A percentile compares a stretch with the other conserved stretches of the same genome.
These are phyloP conservation scores for Starmera amethionina DNA, from an alignment of 805 yeast species.

Conservation along the genomic window DNA sequence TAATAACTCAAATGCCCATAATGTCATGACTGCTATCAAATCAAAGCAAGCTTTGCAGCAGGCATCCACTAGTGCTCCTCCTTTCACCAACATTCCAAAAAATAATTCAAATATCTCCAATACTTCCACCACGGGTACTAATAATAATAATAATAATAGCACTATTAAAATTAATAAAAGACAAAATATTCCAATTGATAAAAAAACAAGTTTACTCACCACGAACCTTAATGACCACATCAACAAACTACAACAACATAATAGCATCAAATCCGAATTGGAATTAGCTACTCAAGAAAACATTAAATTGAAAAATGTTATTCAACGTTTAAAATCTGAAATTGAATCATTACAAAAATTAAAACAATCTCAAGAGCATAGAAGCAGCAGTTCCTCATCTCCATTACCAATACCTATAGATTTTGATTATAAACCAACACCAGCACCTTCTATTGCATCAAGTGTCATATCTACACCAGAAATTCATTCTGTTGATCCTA, in stretches of 20 bases:
- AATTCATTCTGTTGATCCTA: too few species aligned
- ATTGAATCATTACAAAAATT: slow-evolving; percentile 19
- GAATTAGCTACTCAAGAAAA: slow-evolving; percentile 34
- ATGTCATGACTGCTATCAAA: too few species aligned
- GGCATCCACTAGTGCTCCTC: background rate
- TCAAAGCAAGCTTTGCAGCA: background rate
- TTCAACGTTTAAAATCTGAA: slow-evolving; percentile 29
- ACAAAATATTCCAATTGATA: too few species aligned
- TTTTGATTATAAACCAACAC: too few species aligned
- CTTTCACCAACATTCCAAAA: background rate
- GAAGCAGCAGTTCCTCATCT: background rate
- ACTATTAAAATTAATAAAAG: slow-evolving; percentile 2
- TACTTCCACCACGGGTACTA: background rate
- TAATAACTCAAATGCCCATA: background rate
- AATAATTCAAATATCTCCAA: slow-evolving; percentile 1
- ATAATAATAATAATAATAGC: background rate
- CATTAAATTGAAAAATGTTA: slow-evolving; percentile 31
- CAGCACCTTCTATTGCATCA: too few species aligned
- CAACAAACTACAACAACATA: background rate
- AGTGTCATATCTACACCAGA: too few species aligned
- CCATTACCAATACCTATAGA: too few species aligned
- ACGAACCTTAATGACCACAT: background rate
- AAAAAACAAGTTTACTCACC: background rate
- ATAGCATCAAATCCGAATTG: slow-evolving; percentile 27
- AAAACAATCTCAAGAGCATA: background rate